Conservation (phyloP, 2,329 filamentous ascomycete genomes). For the Fusarium nygamai region DNA sequence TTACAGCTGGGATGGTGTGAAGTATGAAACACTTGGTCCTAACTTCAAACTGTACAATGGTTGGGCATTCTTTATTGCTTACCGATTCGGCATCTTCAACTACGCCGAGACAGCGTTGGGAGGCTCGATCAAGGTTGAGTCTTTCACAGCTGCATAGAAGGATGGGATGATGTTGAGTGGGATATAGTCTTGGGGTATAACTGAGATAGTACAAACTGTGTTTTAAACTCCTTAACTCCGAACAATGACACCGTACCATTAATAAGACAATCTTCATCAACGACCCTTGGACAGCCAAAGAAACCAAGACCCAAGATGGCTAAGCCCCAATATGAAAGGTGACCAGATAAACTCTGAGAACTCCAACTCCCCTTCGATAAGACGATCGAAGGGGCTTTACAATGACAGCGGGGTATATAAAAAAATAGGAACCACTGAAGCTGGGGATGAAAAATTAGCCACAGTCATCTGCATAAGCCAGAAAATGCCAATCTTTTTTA, state of each 20-base stretch:
- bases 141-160: conserved; percentile 23
- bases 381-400: accelerated
- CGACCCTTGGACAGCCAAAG: no score
- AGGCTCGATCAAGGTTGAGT: conserved; percentile 43
- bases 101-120: conserved; percentile 56
- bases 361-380: no score
- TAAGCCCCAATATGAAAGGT: neutral
- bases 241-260: neutral
- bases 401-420: neutral
- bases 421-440: neutral
- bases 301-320: neutral
- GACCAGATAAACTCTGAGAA: neutral
- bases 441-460: neutral
- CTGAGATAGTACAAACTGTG: neutral
- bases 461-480: neutral
- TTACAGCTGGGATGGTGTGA: conserved; percentile 29
- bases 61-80: conserved; percentile 61
- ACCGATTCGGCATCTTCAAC: conserved; percentile 61
- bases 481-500: neutral
- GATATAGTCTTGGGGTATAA: neutral
- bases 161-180: neutral
- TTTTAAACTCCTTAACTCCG: neutral
- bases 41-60: conserved; percentile 51
- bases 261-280: no score
- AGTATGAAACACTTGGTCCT: conserved; percentile 43